Base-by-base conservation (phyloP, 306 rosid species). In the Vicia faba region DNA sequence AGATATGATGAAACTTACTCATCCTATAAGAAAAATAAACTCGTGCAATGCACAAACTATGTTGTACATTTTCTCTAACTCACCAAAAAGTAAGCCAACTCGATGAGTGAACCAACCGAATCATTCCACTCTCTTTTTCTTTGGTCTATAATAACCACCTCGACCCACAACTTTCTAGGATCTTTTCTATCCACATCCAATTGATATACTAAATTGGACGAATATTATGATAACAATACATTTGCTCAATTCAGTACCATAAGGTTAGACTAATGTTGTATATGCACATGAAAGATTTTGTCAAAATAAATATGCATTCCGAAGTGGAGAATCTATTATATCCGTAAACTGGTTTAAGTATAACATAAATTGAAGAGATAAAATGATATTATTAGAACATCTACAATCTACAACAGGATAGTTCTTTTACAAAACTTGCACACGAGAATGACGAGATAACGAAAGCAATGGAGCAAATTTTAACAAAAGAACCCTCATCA, bases 361-460 rank as follows among this genome's bases (percentile, higher is more conserved):
- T 61, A 29, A 62, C 55, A 51, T 61, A 33, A 46, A 61, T 63
- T 36, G 31, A 62, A 69, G 66, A 41, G 48, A 69, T 11, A 48
- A 51, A 54, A 54, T 49, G 56, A 57, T 54, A 62, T 69, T 75
- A 61, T 39, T 67, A 28, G 38, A 50, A n/a, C n/a, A n/a, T n/a
- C n/a, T n/a, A n/a, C 1, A 50, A 61, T 50, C 33, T 48, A 75
- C 66, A 68, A 18, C 61, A n/a, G 6, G 44, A 16, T 3, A 25
- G 28, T 25, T 51, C 18, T 16, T 5, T 25, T 43, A 59, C 61
- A 76, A 53, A 38, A 61, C 31, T 53, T 59, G 13, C 80, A 58
- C 77, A 57, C 26, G 40, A 15, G 13, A 75, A 59, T 58, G 44
- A 35, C n/a, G 64, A 58, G 25, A 33, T 9, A 33, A 8, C 7